Evolutionary conservation across 176 grass and related monocot genomes (phyloP), one percentile per base, ranked within the genome.

Genomic region (Oryza nivara): DNA sequence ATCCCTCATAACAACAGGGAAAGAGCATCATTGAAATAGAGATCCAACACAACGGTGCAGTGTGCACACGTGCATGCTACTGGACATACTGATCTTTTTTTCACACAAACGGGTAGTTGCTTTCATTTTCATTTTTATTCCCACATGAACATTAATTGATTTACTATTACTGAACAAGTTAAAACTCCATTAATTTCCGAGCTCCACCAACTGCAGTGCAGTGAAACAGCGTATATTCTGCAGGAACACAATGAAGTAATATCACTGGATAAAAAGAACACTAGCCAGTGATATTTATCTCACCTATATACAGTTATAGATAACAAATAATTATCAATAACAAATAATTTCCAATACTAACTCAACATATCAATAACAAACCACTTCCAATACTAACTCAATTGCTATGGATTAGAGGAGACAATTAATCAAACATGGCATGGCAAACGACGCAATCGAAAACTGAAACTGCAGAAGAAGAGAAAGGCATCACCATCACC

Each of bases 1-100:
- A 72, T 66, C 73, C 16, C n/a, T 32, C 30, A 67, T 22, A 81
- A 32, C 35, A 70, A 35, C 20, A 82, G 25, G 54, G 25, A 28
- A 20, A 11, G 43, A 73, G 44, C 34, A 52, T 65, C 19, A 30
- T 44, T 78, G 58, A 78, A 64, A 17, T 83, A 36, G 47, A 79
- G 32, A 74, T 74, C 74, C 61, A 65, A 46, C 5, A 30, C 10
- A 14, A 3, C 9, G 1, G 14, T 23, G 67, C 41, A 26, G 80
- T 54, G 12, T 20, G 17, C 58, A 7, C 64, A 30, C 23, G 41
- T 70, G 52, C 46, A 87, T 46, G 67, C 6, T 73, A 38, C 7
- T 83, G 4, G 76, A 63, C 52, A 43, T 60, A 52, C 4, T 20
- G 51, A 49, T 23, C 5, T 38, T 19, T 38, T 19, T 69, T 76